Percentiles rank a stretch among this genome's conserved stretches.
Conservation (phyloP, 2,329 filamentous ascomycete genomes). For the Ophiocordyceps sinensis region DNA sequence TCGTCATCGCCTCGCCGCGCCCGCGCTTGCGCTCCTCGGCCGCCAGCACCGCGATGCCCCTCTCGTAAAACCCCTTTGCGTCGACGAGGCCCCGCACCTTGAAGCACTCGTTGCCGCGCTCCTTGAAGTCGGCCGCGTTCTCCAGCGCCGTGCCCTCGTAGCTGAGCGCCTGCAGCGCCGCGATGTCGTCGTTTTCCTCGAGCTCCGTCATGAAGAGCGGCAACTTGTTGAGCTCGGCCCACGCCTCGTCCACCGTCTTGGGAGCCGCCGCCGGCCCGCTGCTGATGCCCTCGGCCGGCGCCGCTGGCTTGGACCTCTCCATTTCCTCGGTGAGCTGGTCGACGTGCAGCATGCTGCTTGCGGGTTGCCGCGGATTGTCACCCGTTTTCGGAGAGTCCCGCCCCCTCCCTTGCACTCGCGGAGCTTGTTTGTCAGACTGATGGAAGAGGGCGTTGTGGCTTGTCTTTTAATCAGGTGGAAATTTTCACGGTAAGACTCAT, state of each 20-base stretch:
- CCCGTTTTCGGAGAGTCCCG: too few species aligned
- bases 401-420: too few species aligned
- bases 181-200: slow-evolving; percentile 70
- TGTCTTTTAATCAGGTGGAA: too few species aligned
- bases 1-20: slow-evolving; percentile 21
- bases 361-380: too few species aligned
- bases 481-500: too few species aligned
- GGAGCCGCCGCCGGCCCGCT: slow-evolving; percentile 31
- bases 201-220: slow-evolving; percentile 96
- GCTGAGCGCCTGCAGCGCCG: slow-evolving; percentile 76
- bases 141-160: slow-evolving; percentile 86
- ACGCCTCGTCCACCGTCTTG: slow-evolving; percentile 40
- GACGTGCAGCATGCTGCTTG: background rate
- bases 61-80: slow-evolving; percentile 82
- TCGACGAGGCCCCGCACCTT: slow-evolving; percentile 59
- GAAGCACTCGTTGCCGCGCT: slow-evolving; percentile 85
- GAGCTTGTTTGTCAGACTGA: too few species aligned
- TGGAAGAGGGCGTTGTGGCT: too few species aligned
- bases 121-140: slow-evolving; percentile 71
- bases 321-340: background rate
- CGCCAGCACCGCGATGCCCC: slow-evolving; percentile 62
- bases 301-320: background rate
- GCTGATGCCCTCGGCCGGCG: background rate
- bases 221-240: slow-evolving; percentile 42
- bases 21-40: slow-evolving; percentile 45